Evolutionary conservation across 768 basidiomycete species (phyloP).

Genomic region (Sporobolomyces phaffii): DNA sequence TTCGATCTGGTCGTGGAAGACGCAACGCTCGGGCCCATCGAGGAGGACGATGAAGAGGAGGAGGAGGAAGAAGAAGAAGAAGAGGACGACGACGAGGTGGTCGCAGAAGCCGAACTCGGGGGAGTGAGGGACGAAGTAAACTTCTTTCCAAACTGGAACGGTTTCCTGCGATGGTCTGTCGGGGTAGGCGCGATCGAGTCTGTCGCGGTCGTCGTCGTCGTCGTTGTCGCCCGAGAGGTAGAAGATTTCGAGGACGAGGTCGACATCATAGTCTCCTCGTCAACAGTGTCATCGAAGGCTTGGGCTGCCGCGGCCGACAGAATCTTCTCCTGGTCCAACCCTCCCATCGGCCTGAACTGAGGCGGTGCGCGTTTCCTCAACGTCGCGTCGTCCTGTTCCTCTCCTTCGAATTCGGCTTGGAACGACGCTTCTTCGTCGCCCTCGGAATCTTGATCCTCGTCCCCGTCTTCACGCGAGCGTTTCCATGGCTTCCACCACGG

Average conservation of each 20-base stretch:
- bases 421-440: neutral
- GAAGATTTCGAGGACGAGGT: neutral
- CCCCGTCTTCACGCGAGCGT: neutral
- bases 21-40: neutral
- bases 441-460: neutral
- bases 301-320: neutral
- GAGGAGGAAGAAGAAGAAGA: no score
- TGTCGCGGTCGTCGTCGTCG: neutral
- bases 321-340: neutral
- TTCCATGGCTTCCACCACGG: slow-evolving; percentile 15
- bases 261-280: neutral
- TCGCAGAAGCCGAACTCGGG: no score
- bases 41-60: no score
- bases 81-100: no score
- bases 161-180: no score
- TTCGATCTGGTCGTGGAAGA: no score
- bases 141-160: no score
- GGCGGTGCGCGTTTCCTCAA: neutral
- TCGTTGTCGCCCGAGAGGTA: neutral
- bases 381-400: neutral
- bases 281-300: neutral
- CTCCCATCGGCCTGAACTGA: slow-evolving; percentile 2
- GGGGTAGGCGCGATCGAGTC: no score
- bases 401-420: neutral
- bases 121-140: no score